Evolutionary conservation across 768 basidiomycete species (phyloP).

Genomic region (Coprinopsis strossmayeri): DNA sequence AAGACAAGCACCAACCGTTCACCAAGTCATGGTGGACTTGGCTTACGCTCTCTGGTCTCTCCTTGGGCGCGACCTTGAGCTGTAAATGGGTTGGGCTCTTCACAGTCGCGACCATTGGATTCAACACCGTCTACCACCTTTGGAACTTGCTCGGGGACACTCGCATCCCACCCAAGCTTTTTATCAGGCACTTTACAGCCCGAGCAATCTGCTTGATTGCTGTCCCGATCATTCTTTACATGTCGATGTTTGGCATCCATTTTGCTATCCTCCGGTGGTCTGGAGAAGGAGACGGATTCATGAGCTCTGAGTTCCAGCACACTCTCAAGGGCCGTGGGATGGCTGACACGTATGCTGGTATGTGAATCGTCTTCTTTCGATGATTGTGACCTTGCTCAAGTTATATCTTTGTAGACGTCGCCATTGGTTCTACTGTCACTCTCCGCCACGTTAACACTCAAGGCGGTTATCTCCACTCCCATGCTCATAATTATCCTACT

Average conservation of each 20-base stretch:
- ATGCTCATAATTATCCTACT: slow-evolving; percentile 80
- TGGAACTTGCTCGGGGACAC: slow-evolving; percentile 89
- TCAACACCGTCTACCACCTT: slow-evolving; percentile 77
- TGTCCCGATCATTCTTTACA: slow-evolving; percentile 84
- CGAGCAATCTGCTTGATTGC: slow-evolving; percentile 85
- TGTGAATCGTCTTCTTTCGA: slow-evolving; percentile 13
- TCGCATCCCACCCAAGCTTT: slow-evolving; percentile 67
- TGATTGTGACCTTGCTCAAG: background rate
- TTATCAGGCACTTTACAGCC: slow-evolving; percentile 81
- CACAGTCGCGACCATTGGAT: slow-evolving; percentile 91
- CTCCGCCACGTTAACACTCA: slow-evolving; percentile 94
- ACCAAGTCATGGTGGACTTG: slow-evolving; percentile 88
- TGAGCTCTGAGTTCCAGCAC: slow-evolving; percentile 99
- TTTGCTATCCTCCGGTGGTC: slow-evolving; percentile 83
- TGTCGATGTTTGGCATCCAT: slow-evolving; percentile 95
- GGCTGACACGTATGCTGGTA: slow-evolving; percentile 89
- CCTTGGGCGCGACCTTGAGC: slow-evolving; percentile 86
- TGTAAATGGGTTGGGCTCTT: slow-evolving; percentile 99
- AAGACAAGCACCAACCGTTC: slow-evolving; percentile 82
- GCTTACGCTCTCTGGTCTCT: slow-evolving; percentile 81
- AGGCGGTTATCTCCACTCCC: slow-evolving; percentile 98
- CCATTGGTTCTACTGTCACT: slow-evolving; percentile 73
- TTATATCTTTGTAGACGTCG: slow-evolving; percentile 52
- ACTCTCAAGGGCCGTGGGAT: slow-evolving; percentile 85
- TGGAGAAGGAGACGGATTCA: slow-evolving; percentile 97